Base-by-base conservation (phyloP, 257 asterid genomes). In the Gynochthodes officinalis region DNA sequence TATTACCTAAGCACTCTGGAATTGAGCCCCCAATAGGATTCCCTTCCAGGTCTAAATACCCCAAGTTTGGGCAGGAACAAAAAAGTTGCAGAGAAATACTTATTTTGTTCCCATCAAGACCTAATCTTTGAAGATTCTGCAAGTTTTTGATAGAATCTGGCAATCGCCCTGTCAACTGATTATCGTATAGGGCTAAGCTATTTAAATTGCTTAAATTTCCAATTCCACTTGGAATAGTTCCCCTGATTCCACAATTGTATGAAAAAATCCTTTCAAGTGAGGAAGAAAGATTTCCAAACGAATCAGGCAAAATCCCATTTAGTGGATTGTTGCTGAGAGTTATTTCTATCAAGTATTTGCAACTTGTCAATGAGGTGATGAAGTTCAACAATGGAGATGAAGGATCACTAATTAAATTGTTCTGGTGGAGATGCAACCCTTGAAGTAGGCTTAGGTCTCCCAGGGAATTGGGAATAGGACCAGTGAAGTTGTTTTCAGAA, bases 11-110 rank as follows among this genome's bases (percentile, higher is more conserved):
- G 50, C 75, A 78, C 10, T 50, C 43, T 18, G 69, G 78, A 15
- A 78, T 27, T 35, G 82, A 44, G n/a, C 75, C 78, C 18, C 1
- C 57, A 46, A 78, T 10, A 16, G 32, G 71, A 52, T 73, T 78
- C 0, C 12, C 0, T 39, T 35, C 23, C 19, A 76, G 58, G 12
- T 14, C 0, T 32, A 76, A 2, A 7, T 9, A 4, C 13, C 46
- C 72, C 35, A 78, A 58, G 14, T 63, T 73, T 2, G 1, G n/a
- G 44, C 62, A 27, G 2, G n/a, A 25, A 35, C 76, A 78, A 2
- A 73, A 2, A 70, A 27, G 44, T 19, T 30, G 2, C 30, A 66
- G 73, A 42, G 70, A 15, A 25, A 70, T 35, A 11, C 69, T 43
- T 7, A 71, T 23, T 57, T 46, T 48, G 27, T 33, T 77, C 2